These are phyloP conservation scores for Spongiforma sp. DNA, from an alignment of 1,284 basidiomycete species.

Conservation along the genomic window DNA sequence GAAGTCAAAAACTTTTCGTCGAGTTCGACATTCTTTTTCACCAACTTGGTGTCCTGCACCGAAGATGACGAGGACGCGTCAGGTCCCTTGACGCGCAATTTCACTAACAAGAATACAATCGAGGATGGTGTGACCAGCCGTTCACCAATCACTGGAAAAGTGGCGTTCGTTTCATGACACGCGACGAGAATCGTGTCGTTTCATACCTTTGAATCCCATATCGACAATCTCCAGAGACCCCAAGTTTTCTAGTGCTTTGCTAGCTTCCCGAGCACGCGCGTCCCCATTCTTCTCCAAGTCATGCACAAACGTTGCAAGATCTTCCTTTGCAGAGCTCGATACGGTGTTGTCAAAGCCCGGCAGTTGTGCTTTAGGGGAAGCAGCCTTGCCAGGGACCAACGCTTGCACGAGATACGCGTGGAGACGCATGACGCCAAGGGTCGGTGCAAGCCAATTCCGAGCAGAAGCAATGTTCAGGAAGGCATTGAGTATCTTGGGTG, in stretches of 20 bases:
- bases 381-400: constrained; percentile 60
- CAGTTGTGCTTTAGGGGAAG: constrained; percentile 65
- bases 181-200: background rate
- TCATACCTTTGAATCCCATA: constrained; percentile 85
- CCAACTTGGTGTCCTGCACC: constrained; percentile 51
- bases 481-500: constrained; percentile 80
- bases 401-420: constrained; percentile 90
- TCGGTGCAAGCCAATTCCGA: constrained; percentile 91
- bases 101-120: constrained; percentile 88
- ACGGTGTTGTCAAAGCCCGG: constrained; percentile 70
- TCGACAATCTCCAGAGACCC: constrained; percentile 85
- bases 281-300: constrained; percentile 25
- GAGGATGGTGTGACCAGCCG: constrained; percentile 87
- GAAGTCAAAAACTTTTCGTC: constrained; percentile 73
- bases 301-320: constrained; percentile 26
- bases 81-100: constrained; percentile 70
- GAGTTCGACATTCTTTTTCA: constrained; percentile 57
- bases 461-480: constrained; percentile 85
- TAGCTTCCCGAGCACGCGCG: constrained; percentile 51
- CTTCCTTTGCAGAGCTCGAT: constrained; percentile 28
- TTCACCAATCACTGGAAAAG: constrained; percentile 79
- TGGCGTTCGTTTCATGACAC: constrained; percentile 2
- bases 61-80: constrained; percentile 19
- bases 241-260: constrained; percentile 76
- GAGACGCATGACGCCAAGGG: constrained; percentile 81